Conservation (phyloP, 108 stramenopile species). For the Nitzschia inconspicua region DNA sequence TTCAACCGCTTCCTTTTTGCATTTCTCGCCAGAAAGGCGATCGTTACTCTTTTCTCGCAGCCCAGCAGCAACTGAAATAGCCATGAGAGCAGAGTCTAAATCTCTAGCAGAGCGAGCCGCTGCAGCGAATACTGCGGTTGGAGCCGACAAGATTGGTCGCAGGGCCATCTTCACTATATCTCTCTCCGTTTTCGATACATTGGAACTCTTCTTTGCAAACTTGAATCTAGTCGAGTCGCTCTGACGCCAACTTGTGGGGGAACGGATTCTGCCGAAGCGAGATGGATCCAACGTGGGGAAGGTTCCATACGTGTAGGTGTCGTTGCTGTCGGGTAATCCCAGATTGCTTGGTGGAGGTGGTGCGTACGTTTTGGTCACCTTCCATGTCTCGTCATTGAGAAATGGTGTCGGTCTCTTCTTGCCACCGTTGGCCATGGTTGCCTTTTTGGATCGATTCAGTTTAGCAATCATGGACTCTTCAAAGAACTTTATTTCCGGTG, state of each 20-base stretch:
- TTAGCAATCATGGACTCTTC: constrained; percentile 88
- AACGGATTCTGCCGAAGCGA: constrained; percentile 37
- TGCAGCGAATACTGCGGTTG: constrained; percentile 8
- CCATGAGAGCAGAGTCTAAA: constrained; percentile 24
- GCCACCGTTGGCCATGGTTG: constrained; percentile 34
- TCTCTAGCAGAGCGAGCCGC: constrained; percentile 15
- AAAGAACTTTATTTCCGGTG: constrained; percentile 80
- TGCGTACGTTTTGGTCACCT: constrained; percentile 39
- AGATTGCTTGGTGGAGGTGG: constrained; percentile 50
- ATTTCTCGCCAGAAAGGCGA: background rate
- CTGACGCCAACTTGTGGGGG: constrained; percentile 24
- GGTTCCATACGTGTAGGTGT: constrained; percentile 33
- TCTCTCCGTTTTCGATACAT: constrained; percentile 12
- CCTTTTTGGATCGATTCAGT: constrained; percentile 66
- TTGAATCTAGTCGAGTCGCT: constrained; percentile 2
- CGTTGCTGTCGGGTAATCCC: constrained; percentile 43
- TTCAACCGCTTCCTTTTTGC: background rate
- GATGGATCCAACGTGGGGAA: constrained; percentile 41
- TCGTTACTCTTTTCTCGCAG: background rate
- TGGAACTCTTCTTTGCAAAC: background rate
- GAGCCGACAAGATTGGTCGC: constrained; percentile 3
- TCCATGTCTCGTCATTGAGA: constrained; percentile 47
- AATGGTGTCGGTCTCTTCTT: constrained; percentile 71
- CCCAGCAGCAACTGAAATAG: constrained; percentile 5
- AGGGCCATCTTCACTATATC: constrained; percentile 23